phyloP scores from a whole-genome alignment of 768 basidiomycete species.

The Tephrocybe rancida region DNA sequence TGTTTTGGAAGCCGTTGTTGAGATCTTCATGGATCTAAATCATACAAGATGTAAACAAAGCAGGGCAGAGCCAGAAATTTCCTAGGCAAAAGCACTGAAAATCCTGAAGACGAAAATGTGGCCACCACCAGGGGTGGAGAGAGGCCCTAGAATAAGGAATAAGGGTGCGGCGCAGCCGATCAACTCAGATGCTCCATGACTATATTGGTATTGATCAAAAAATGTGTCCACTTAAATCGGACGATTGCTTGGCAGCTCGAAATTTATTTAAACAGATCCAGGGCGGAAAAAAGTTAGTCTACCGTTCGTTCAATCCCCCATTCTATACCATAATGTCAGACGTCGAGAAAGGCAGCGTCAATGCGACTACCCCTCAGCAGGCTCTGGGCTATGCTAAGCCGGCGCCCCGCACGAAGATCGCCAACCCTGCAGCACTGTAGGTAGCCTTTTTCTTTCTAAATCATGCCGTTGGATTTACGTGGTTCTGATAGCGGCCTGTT shows the following conservation, averaged over 20 bases:
- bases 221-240: neutral
- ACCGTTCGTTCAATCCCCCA: neutral
- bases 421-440: constrained; percentile 64
- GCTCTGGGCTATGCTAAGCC: constrained; percentile 21
- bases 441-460: constrained; percentile 14
- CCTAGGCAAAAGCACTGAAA: too few relatives aligned
- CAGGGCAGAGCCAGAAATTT: too few relatives aligned
- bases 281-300: neutral
- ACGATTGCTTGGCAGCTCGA: neutral
- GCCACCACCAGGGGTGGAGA: too few relatives aligned
- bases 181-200: neutral
- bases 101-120: too few relatives aligned
- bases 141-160: too few relatives aligned
- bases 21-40: neutral
- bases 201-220: neutral
- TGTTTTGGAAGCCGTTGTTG: neutral
- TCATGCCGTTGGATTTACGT: constrained; percentile 4
- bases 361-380: constrained; percentile 29
- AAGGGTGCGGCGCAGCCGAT: neutral
- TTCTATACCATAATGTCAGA: constrained; percentile 19
- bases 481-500: constrained; percentile 63
- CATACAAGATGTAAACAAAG: too few relatives aligned
- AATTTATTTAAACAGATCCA: neutral
- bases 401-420: constrained; percentile 40
- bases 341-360: constrained; percentile 37